Evolutionary conservation across 176 grass and related monocot species (phyloP).

Genomic region (Calamus simplicifolius): DNA sequence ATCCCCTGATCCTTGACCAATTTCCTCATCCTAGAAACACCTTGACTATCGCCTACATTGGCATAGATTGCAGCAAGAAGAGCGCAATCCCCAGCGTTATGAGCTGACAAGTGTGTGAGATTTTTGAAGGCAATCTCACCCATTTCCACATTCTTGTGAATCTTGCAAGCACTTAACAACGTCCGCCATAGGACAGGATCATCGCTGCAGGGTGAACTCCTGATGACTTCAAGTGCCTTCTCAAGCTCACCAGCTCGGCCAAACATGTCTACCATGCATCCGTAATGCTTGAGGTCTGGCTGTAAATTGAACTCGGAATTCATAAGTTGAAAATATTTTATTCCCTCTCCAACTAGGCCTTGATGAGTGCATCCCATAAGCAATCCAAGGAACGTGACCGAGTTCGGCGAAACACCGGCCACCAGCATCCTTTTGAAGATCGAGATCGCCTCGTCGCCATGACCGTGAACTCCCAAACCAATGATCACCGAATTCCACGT

Average conservation of each 20-base stretch:
- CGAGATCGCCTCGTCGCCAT: conserved; percentile 2
- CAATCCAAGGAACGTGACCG: conserved; percentile 16
- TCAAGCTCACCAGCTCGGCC: conserved; percentile 15
- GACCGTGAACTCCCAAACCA: conserved; percentile 17
- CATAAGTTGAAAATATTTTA: conserved; percentile 18
- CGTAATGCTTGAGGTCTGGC: conserved; percentile 13
- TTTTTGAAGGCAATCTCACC: conserved; percentile 9
- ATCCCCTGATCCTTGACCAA: conserved; percentile 24
- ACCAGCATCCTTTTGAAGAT: conserved; percentile 16
- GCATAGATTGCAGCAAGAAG: conserved; percentile 16
- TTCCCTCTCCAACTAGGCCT: conserved; percentile 6
- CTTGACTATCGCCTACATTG: not conserved
- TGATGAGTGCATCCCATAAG: conserved; percentile 22
- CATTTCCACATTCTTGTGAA: conserved; percentile 2
- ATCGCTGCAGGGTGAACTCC: not conserved
- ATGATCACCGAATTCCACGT: conserved; percentile 21
- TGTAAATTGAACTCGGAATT: not conserved
- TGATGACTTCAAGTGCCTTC: conserved; percentile 3
- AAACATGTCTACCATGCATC: conserved; percentile 20
- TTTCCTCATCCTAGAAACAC: conserved; percentile 18
- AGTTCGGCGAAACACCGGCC: conserved; percentile 10
- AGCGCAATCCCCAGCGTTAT: conserved; percentile 23
- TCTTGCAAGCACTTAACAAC: conserved; percentile 13
- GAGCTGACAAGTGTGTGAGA: conserved; percentile 14
- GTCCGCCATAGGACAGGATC: conserved; percentile 22